Percentiles rank a stretch among this genome's conserved stretches.
phyloP scores from a whole-genome alignment of 2,329 filamentous ascomycete species.

The Verticillium isaacii region DNA sequence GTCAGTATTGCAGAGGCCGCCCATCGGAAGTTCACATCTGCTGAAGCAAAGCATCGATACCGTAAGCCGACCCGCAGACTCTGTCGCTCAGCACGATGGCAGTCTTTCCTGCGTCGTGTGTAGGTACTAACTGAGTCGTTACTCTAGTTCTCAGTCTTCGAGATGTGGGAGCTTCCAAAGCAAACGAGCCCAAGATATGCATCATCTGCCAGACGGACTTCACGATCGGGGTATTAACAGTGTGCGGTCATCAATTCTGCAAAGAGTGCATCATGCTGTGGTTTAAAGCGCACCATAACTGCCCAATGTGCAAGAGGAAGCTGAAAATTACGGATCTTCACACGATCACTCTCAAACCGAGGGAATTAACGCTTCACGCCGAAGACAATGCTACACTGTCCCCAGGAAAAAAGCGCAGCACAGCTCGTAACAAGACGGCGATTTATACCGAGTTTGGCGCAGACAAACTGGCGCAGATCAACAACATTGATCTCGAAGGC shows the following conservation, averaged over 20 bases:
- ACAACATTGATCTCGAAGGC: conserved; percentile 68
- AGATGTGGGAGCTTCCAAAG: conserved; percentile 51
- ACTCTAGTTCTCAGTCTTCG: conserved; percentile 46
- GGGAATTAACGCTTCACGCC: conserved; percentile 61
- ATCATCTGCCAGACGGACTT: conserved; percentile 81
- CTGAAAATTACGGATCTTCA: conserved; percentile 68
- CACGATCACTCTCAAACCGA: conserved; percentile 78
- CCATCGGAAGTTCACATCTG: conserved; percentile 53
- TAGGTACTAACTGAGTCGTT: neutral
- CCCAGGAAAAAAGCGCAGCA: conserved; percentile 11
- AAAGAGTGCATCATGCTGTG: conserved; percentile 79
- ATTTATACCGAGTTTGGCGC: conserved; percentile 79
- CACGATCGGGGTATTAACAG: conserved; percentile 73
- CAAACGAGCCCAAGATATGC: conserved; percentile 65
- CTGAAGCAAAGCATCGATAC: conserved; percentile 74
- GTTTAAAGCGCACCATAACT: conserved; percentile 70
- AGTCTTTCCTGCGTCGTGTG: neutral
- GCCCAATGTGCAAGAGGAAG: conserved; percentile 76
- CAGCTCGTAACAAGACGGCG: conserved; percentile 25
- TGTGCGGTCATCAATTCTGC: conserved; percentile 90
- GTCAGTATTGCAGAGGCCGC: conserved; percentile 44
- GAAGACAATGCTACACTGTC: conserved; percentile 12
- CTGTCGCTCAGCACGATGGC: neutral
- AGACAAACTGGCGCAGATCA: conserved; percentile 71
- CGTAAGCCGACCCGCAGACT: conserved; percentile 29